Percentiles rank a stretch among this genome's conserved stretches.
These are phyloP conservation scores for Rachicladosporium sp. DNA, from an alignment of 2,329 filamentous ascomycete species.

Conservation along the genomic window DNA sequence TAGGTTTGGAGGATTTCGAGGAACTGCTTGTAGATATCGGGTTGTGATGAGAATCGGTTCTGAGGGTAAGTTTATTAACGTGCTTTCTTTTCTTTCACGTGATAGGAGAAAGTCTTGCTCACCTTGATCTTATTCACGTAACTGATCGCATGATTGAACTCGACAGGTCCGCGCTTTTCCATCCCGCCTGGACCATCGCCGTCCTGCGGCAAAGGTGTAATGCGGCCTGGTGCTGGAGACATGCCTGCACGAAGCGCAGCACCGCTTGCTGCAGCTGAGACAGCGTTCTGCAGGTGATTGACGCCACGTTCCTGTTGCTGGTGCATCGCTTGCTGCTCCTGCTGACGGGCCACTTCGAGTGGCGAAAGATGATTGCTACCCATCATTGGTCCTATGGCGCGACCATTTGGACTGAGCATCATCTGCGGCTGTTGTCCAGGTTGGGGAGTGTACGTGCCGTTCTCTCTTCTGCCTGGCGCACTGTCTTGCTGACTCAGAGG, in stretches of 20 bases:
- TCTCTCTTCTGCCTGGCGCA: slow-evolving; percentile 14
- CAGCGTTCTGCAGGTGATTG: slow-evolving; percentile 53
- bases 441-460: slow-evolving; percentile 30
- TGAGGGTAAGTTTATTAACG: slow-evolving; percentile 25
- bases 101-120: slow-evolving; percentile 20
- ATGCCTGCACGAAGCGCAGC: slow-evolving; percentile 36
- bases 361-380: slow-evolving; percentile 16
- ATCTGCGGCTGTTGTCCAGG: slow-evolving; percentile 25
- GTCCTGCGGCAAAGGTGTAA: slow-evolving; percentile 32
- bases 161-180: slow-evolving; percentile 85
- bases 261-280: slow-evolving; percentile 43
- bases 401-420: slow-evolving; percentile 33
- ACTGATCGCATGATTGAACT: slow-evolving; percentile 98
- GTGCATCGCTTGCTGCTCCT: slow-evolving; percentile 30
- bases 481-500: slow-evolving; percentile 25
- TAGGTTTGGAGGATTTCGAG: slow-evolving; percentile 97
- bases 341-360: slow-evolving; percentile 19
- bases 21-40: slow-evolving; percentile 98
- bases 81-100: too few relatives aligned
- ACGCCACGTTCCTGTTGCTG: slow-evolving; percentile 55
- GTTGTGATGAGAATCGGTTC: slow-evolving; percentile 94
- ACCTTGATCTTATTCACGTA: slow-evolving; percentile 99
- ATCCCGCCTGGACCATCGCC: slow-evolving; percentile 41
- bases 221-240: slow-evolving; percentile 35
- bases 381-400: slow-evolving; percentile 30